Conservation (phyloP, 768 basidiomycete genomes). For the Botryobasidium botryosum region DNA sequence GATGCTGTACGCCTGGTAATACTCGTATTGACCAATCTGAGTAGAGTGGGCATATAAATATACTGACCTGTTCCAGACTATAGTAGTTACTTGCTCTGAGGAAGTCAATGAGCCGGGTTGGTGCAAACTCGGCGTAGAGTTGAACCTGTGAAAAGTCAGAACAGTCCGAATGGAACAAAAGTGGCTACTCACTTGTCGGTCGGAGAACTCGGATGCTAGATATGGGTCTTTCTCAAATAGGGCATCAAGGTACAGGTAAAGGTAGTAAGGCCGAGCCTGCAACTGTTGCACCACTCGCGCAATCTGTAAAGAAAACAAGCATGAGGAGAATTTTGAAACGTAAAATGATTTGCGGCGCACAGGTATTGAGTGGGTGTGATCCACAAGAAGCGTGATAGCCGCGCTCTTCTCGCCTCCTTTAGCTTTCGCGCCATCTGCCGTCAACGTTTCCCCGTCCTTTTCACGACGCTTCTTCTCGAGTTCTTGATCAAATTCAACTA, state of each 20-base stretch:
- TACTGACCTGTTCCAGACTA: constrained; percentile 58
- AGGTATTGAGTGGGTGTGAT: constrained; percentile 92
- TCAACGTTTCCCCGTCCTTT: constrained; percentile 21
- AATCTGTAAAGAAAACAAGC: constrained; percentile 33
- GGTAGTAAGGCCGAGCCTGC: constrained; percentile 51
- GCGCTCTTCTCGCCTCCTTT: constrained; percentile 4
- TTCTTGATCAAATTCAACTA: constrained; percentile 91
- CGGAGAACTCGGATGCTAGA: constrained; percentile 63
- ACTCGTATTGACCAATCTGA: no score
- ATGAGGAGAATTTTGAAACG: not conserved
- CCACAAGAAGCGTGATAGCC: constrained; percentile 61
- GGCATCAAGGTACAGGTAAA: constrained; percentile 87
- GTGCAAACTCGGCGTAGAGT: constrained; percentile 80
- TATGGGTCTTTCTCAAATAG: constrained; percentile 76
- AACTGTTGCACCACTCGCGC: constrained; percentile 80
- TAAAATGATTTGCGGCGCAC: constrained; percentile 29
- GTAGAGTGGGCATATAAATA: no score
- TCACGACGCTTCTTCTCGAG: constrained; percentile 42
- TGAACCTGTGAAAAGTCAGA: constrained; percentile 37
- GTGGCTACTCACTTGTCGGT: constrained; percentile 55
- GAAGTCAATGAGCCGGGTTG: constrained; percentile 70
- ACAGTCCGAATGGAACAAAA: not conserved
- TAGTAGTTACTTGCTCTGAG: constrained; percentile 83
- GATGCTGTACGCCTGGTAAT: constrained; percentile 57
- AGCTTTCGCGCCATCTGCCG: not conserved